Conservation (phyloP, 2,329 filamentous ascomycete genomes). For the Fusarium denticulatum region DNA sequence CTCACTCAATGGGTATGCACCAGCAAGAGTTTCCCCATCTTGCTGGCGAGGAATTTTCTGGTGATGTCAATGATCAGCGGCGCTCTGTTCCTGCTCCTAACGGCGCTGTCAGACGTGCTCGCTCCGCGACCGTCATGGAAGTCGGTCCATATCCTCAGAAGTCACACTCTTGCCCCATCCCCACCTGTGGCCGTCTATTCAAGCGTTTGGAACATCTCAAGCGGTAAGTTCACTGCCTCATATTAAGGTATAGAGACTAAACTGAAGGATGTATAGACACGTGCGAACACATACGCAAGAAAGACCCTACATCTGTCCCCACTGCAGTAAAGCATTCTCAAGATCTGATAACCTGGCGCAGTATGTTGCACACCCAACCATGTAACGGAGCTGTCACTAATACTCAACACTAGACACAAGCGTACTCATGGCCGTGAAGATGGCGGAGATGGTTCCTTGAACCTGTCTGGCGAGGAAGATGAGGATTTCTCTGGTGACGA, state of each 20-base stretch:
- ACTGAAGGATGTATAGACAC: slow-evolving; percentile 70
- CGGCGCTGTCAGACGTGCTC: slow-evolving; percentile 85
- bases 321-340: slow-evolving; percentile 99
- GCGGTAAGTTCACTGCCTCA: slow-evolving; percentile 73
- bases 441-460: slow-evolving; percentile 66
- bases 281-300: slow-evolving; percentile 99
- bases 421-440: slow-evolving; percentile 74
- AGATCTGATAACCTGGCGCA: slow-evolving; percentile 98
- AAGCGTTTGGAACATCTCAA: slow-evolving; percentile 99
- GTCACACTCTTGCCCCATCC: slow-evolving; percentile 98
- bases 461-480: slow-evolving; percentile 82
- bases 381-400: slow-evolving; percentile 1
- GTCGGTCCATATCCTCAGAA: slow-evolving; percentile 96
- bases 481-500: slow-evolving; percentile 87
- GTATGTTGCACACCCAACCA: slow-evolving; percentile 66
- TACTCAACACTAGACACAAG: slow-evolving; percentile 76
- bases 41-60: slow-evolving; percentile 69
- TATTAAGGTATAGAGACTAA: slow-evolving; percentile 36
- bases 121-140: slow-evolving; percentile 96
- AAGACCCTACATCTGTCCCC: slow-evolving; percentile 95
- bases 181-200: slow-evolving; percentile 95
- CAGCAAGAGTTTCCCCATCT: slow-evolving; percentile 77
- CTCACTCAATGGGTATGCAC: slow-evolving; percentile 75
- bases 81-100: slow-evolving; percentile 75
- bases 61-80: slow-evolving; percentile 66